Evolutionary conservation across 768 basidiomycete genomes (phyloP).

Genomic region (Brasilioporus rufonigricans): DNA sequence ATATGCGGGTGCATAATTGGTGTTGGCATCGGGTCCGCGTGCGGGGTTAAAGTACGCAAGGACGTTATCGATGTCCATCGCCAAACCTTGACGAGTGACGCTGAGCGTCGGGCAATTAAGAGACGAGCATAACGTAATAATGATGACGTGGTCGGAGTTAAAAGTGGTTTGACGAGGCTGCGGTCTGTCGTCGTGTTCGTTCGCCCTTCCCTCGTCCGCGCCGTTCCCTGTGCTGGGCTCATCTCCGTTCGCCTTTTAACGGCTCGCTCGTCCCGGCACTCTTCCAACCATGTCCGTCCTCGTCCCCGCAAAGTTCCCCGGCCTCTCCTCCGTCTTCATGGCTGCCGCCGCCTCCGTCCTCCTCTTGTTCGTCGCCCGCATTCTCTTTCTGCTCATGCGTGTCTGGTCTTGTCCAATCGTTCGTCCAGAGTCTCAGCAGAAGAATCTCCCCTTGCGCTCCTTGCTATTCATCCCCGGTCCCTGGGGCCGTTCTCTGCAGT

Average conservation of each 20-base stretch:
- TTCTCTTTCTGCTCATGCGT: conserved; percentile 27
- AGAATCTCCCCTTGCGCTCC: conserved; percentile 2
- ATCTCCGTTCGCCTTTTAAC: conserved; percentile 29
- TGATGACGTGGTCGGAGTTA: conserved; percentile 22
- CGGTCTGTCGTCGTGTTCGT: conserved; percentile 10
- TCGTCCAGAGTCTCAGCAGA: conserved; percentile 14
- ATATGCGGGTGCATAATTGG: not conserved
- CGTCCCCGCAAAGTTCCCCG: conserved; percentile 29
- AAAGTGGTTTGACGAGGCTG: conserved; percentile 19
- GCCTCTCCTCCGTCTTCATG: conserved; percentile 31
- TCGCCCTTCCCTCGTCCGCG: conserved; percentile 7
- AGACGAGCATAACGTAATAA: conserved; percentile 11
- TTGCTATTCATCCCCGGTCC: not conserved
- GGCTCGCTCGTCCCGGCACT: not conserved
- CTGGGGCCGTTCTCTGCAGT: conserved; percentile 23
- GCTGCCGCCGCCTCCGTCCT: conserved; percentile 27
- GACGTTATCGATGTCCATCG: too few species aligned
- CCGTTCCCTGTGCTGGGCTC: conserved; percentile 15
- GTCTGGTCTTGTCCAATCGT: conserved; percentile 24
- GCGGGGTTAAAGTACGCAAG: too few species aligned
- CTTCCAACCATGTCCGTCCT: conserved; percentile 30
- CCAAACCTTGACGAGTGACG: too few species aligned
- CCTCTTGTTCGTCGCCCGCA: conserved; percentile 31
- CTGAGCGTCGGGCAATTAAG: too few species aligned
- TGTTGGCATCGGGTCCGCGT: too few species aligned